A percentile compares a stretch with the other conserved stretches of the same genome.
phyloP scores from a whole-genome alignment of 129 eudicot species.

The Arctium minus region DNA sequence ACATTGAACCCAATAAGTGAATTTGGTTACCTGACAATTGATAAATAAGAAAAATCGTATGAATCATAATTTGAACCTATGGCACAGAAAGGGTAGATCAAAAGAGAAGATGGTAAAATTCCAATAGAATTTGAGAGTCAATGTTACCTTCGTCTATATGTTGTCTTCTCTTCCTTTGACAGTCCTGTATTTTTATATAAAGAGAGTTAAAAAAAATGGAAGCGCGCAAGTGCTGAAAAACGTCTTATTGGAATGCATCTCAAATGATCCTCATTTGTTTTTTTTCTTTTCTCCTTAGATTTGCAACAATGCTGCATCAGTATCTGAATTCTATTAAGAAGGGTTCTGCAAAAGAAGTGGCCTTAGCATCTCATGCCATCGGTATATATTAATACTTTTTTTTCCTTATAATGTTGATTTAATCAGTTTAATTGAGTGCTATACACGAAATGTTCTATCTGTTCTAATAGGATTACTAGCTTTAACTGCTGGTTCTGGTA shows the following conservation, averaged over 20 bases:
- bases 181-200: too few relatives aligned
- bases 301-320: slow-evolving; percentile 73
- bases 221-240: neutral
- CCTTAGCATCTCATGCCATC: slow-evolving; percentile 74
- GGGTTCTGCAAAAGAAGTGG: slow-evolving; percentile 81
- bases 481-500: slow-evolving; percentile 80
- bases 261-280: neutral
- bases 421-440: neutral
- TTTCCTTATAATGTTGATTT: neutral
- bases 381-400: slow-evolving; percentile 35
- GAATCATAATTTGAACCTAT: too few relatives aligned
- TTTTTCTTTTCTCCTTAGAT: slow-evolving; percentile 32
- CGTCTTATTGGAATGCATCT: neutral
- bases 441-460: neutral
- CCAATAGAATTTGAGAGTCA: too few relatives aligned
- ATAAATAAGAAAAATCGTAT: too few relatives aligned
- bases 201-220: neutral
- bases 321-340: slow-evolving; percentile 74
- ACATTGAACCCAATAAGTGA: too few relatives aligned
- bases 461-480: slow-evolving; percentile 66
- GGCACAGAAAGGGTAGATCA: too few relatives aligned
- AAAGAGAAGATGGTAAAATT: too few relatives aligned
- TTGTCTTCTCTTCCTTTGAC: neutral
- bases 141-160: too few relatives aligned
- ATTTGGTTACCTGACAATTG: too few relatives aligned